phyloP scores from a whole-genome alignment of 2,329 filamentous ascomycete species.

The Stagonosporopsis rhizophila region DNA sequence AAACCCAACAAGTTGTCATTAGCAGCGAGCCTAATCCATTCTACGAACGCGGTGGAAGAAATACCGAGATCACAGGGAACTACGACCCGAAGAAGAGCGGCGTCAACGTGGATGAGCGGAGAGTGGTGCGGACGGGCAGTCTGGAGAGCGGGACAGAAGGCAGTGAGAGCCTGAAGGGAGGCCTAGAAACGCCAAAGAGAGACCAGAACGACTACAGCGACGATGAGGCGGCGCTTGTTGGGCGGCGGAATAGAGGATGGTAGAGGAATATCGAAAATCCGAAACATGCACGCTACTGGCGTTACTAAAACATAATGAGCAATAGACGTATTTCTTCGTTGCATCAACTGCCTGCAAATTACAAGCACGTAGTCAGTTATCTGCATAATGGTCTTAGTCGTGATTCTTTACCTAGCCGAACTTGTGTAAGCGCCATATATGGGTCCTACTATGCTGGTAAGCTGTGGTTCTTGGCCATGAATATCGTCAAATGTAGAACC shows the following conservation, averaged over 20 bases:
- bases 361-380: neutral
- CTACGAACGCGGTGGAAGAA: slow-evolving; percentile 16
- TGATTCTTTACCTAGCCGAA: neutral
- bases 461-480: neutral
- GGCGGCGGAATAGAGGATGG: slow-evolving; percentile 14
- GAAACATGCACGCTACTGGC: neutral
- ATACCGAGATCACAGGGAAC: slow-evolving; percentile 20
- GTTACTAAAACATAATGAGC: neutral
- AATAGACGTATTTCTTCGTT: neutral
- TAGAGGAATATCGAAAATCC: neutral
- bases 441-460: too few species aligned
- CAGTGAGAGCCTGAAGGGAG: slow-evolving; percentile 33
- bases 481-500: neutral
- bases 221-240: slow-evolving; percentile 34
- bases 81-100: slow-evolving; percentile 16
- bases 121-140: slow-evolving; percentile 24
- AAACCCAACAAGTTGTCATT: slow-evolving; percentile 38
- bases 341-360: neutral
- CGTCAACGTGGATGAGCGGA: slow-evolving; percentile 21
- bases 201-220: slow-evolving; percentile 32
- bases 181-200: slow-evolving; percentile 17
- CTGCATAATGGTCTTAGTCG: neutral
- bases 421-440: neutral
- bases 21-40: slow-evolving; percentile 34
- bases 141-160: slow-evolving; percentile 34